Evolutionary conservation across 2,329 filamentous ascomycete species (phyloP).

Genomic region (Seiridium unicorne): DNA sequence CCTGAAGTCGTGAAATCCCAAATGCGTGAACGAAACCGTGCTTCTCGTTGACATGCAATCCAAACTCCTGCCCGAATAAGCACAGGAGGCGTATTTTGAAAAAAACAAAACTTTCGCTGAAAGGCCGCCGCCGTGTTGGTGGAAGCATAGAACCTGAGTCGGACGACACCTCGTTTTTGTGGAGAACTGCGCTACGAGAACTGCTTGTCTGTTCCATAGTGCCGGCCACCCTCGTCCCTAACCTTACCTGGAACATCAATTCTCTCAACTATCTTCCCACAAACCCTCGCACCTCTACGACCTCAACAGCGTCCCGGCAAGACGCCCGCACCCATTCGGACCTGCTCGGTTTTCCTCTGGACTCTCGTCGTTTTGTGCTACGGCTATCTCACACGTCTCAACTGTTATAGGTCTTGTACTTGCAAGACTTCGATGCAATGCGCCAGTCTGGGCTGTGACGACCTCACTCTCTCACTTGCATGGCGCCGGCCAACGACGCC

Average conservation of each 20-base stretch:
- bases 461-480: constrained; percentile 5
- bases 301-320: not conserved
- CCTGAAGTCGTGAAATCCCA: too few relatives aligned
- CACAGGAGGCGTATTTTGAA: too few relatives aligned
- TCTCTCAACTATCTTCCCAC: not conserved
- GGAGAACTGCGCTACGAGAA: not conserved
- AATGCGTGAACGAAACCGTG: too few relatives aligned
- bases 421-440: not conserved
- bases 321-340: not conserved
- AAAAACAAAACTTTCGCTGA: too few relatives aligned
- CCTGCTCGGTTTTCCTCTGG: not conserved
- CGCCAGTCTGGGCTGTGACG: constrained; percentile 7
- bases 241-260: not conserved
- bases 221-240: constrained; percentile 4
- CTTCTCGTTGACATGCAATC: too few relatives aligned
- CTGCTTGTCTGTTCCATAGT: not conserved
- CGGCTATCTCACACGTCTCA: not conserved
- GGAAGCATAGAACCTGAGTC: not conserved
- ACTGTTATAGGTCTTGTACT: constrained; percentile 1
- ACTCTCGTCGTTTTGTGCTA: not conserved
- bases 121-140: not conserved
- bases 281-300: not conserved
- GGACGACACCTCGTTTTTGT: constrained; percentile 4
- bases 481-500: not conserved
- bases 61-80: too few relatives aligned